phyloP scores from a whole-genome alignment of 1,139 yeast species.

The Schwanniomyces etchellsii region DNA sequence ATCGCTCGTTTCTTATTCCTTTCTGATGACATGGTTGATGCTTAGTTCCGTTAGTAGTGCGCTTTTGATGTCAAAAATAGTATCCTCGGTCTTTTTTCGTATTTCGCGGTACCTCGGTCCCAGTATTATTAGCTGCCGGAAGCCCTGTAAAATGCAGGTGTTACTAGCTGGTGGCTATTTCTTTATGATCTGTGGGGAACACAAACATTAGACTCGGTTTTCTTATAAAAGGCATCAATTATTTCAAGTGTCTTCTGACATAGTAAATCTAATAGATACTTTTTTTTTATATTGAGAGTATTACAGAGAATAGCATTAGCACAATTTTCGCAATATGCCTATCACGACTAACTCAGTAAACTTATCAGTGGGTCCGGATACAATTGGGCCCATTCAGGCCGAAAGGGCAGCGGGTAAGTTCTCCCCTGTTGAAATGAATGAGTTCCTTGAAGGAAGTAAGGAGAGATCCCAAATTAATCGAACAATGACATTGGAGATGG shows the following conservation, averaged over 20 bases:
- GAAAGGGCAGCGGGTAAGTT: slow-evolving; percentile 28
- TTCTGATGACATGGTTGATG: too few relatives aligned
- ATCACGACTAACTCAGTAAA: slow-evolving; percentile 11
- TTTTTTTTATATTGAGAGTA: neutral
- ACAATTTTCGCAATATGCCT: neutral
- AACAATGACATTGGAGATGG: slow-evolving; percentile 31
- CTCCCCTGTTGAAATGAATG: slow-evolving; percentile 31
- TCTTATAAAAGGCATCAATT: neutral
- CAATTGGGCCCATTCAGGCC: slow-evolving; percentile 23
- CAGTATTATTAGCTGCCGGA: too few relatives aligned
- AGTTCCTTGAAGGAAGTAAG: slow-evolving; percentile 35
- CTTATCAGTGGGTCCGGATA: slow-evolving; percentile 28
- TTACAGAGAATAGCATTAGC: neutral
- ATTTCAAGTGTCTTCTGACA: neutral
- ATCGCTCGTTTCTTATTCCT: too few relatives aligned
- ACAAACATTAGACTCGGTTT: neutral
- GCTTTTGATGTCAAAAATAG: too few relatives aligned
- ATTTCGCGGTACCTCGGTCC: too few relatives aligned
- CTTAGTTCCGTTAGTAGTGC: too few relatives aligned
- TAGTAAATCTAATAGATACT: neutral
- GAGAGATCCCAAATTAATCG: slow-evolving; percentile 27
- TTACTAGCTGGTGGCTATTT: neutral
- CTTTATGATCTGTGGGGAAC: neutral
- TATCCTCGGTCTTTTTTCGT: too few relatives aligned
- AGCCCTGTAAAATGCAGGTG: neutral